Evolutionary conservation across 495 filamentous ascomycete species (phyloP).

Genomic region (Podospora tetraspora): DNA sequence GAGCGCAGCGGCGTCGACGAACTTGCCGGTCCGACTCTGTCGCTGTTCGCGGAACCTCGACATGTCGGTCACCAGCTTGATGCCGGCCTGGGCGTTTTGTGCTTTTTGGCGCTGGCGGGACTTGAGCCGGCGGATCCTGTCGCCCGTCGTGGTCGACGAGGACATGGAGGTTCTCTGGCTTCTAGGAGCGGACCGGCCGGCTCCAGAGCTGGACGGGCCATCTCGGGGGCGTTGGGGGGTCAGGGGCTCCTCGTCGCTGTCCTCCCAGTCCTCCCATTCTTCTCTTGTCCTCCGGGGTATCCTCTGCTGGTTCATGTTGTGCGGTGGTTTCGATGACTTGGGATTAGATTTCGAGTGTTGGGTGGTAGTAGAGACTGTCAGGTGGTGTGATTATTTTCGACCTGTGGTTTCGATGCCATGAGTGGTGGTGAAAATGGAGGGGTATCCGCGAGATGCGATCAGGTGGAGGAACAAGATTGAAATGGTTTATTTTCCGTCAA

Average conservation of each 20-base stretch:
- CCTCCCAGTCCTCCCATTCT: constrained; percentile 48
- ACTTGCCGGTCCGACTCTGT: constrained; percentile 36
- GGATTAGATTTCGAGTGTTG: background rate
- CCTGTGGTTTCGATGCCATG: background rate
- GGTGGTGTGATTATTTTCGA: background rate
- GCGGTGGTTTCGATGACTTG: background rate
- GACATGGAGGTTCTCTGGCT: constrained; percentile 17
- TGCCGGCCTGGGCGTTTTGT: constrained; percentile 54
- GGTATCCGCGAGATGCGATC: background rate
- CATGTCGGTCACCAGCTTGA: constrained; percentile 62
- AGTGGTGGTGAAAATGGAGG: background rate
- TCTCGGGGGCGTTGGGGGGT: constrained; percentile 23
- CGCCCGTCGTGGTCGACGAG: constrained; percentile 29
- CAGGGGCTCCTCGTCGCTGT: constrained; percentile 33
- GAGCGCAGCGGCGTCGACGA: constrained; percentile 47
- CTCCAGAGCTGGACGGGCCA: constrained; percentile 21
- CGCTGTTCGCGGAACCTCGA: constrained; percentile 33
- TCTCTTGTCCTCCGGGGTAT: constrained; percentile 25
- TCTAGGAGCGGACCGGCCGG: constrained; percentile 15
- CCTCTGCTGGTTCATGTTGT: constrained; percentile 20
- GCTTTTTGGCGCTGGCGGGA: constrained; percentile 48
- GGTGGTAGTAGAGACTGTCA: background rate
- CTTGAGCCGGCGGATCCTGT: constrained; percentile 37
- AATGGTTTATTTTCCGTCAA: background rate
- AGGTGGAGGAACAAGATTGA: background rate